Evolutionary conservation across 129 eudicot species (phyloP).

Genomic region (Pittosporum tobira): DNA sequence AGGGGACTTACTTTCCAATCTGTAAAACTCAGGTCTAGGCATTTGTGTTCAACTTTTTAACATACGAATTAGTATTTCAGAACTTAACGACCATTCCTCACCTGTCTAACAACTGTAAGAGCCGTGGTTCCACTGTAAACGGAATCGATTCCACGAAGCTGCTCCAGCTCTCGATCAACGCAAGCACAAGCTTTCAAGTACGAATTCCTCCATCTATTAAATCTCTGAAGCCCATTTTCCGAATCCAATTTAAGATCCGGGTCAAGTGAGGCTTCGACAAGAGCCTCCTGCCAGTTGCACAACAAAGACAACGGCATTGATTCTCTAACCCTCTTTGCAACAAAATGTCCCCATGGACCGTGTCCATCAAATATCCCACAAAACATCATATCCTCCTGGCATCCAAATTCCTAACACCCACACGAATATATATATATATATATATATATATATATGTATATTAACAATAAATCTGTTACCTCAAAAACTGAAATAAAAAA

Average conservation of each 20-base stretch:
- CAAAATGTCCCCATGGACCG: slow-evolving; percentile 94
- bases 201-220: slow-evolving; percentile 64
- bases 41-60: not conserved
- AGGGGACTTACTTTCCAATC: not conserved
- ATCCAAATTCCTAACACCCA: slow-evolving; percentile 62
- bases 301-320: slow-evolving; percentile 63
- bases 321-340: slow-evolving; percentile 71
- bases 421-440: not conserved
- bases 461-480: too few relatives aligned
- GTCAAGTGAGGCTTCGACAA: slow-evolving; percentile 53
- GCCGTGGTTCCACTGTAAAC: slow-evolving; percentile 87
- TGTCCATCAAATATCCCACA: slow-evolving; percentile 96
- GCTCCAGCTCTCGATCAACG: slow-evolving; percentile 66
- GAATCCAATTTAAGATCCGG: slow-evolving; percentile 38
- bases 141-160: slow-evolving; percentile 55
- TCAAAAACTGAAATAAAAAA: too few relatives aligned
- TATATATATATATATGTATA: too few relatives aligned
- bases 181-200: slow-evolving; percentile 71
- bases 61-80: too few relatives aligned
- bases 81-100: slow-evolving; percentile 22
- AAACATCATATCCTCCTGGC: slow-evolving; percentile 86
- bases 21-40: not conserved
- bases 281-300: slow-evolving; percentile 79
- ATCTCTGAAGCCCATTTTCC: slow-evolving; percentile 50
- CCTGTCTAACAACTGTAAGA: slow-evolving; percentile 76